phyloP scores from a whole-genome alignment of 2,329 filamentous ascomycete genomes.

The Neonectria sp. region DNA sequence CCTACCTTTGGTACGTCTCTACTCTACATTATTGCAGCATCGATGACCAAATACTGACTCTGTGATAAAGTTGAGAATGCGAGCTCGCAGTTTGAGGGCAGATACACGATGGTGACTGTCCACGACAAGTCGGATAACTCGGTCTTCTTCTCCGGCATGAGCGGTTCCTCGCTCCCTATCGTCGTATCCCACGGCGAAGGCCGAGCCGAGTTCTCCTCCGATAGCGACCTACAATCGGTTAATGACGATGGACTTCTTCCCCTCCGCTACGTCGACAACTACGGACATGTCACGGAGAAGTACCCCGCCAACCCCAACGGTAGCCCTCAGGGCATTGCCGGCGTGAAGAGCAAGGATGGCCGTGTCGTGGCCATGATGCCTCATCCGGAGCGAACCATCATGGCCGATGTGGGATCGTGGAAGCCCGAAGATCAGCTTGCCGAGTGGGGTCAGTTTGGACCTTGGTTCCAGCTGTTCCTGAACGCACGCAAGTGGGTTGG shows the following conservation, averaged over 20 bases:
- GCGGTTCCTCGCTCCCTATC: constrained; percentile 46
- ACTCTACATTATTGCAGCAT: neutral
- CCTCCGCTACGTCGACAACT: constrained; percentile 89
- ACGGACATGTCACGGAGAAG: constrained; percentile 78
- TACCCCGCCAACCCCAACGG: constrained; percentile 95
- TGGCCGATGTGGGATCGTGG: constrained; percentile 85
- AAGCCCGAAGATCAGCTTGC: constrained; percentile 71
- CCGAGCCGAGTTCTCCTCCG: constrained; percentile 78
- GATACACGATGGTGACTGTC: constrained; percentile 47
- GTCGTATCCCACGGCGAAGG: constrained; percentile 70
- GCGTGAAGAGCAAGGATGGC: constrained; percentile 82
- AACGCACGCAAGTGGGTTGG: constrained; percentile 92
- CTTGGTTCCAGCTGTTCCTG: constrained; percentile 89
- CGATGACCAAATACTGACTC: constrained; percentile 15
- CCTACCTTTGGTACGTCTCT: constrained; percentile 71
- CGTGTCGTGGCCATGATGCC: constrained; percentile 93
- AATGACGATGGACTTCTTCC: constrained; percentile 79
- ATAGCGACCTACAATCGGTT: constrained; percentile 67
- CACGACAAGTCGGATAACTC: constrained; percentile 45
- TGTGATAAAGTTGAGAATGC: constrained; percentile 77
- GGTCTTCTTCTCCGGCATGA: constrained; percentile 47
- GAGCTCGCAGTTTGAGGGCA: constrained; percentile 49
- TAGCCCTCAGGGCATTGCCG: constrained; percentile 85
- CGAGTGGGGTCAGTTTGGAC: constrained; percentile 85
- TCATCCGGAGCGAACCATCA: constrained; percentile 90